A percentile compares a stretch with the other conserved stretches of the same genome.
Evolutionary conservation across 1,284 basidiomycete species (phyloP).

Genomic region (Wallemia mellicola): DNA sequence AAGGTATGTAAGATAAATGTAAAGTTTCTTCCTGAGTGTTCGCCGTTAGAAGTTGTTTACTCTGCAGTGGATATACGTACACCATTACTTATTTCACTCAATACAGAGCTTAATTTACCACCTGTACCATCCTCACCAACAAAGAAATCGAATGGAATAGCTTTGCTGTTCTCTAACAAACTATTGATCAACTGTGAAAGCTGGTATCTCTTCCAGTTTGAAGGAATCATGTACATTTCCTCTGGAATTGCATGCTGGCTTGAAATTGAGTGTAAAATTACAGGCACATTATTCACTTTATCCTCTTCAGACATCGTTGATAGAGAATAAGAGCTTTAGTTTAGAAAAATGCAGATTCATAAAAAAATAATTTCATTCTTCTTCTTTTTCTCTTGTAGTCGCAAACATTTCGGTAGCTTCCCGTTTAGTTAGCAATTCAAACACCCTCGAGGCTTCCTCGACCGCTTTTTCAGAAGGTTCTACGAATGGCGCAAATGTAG

Average conservation of each 20-base stretch:
- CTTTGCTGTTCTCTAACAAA: constrained; percentile 38
- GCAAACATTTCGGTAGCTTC: background rate
- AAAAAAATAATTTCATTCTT: background rate
- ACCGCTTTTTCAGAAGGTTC: background rate
- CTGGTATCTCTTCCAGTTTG: constrained; percentile 70
- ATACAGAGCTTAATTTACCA: constrained; percentile 41
- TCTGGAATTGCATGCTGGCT: constrained; percentile 43
- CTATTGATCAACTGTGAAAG: constrained; percentile 96
- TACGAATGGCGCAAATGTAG: background rate
- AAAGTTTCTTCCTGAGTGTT: constrained; percentile 43
- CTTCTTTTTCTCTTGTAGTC: background rate
- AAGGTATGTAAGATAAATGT: constrained; percentile 80
- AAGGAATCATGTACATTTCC: constrained; percentile 80
- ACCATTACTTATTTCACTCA: constrained; percentile 23
- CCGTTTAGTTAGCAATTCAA: background rate
- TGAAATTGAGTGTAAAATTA: constrained; percentile 51
- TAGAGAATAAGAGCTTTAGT: too few relatives aligned
- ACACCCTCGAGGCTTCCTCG: background rate
- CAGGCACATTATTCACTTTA: constrained; percentile 20
- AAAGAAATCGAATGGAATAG: constrained; percentile 83
- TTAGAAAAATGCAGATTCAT: too few relatives aligned
- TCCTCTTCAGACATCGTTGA: too few relatives aligned
- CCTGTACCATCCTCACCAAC: constrained; percentile 25
- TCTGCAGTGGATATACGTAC: constrained; percentile 6
- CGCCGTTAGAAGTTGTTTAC: background rate